These are phyloP conservation scores for Exophiala sideris DNA, from an alignment of 2,329 filamentous ascomycete species.

Conservation along the genomic window DNA sequence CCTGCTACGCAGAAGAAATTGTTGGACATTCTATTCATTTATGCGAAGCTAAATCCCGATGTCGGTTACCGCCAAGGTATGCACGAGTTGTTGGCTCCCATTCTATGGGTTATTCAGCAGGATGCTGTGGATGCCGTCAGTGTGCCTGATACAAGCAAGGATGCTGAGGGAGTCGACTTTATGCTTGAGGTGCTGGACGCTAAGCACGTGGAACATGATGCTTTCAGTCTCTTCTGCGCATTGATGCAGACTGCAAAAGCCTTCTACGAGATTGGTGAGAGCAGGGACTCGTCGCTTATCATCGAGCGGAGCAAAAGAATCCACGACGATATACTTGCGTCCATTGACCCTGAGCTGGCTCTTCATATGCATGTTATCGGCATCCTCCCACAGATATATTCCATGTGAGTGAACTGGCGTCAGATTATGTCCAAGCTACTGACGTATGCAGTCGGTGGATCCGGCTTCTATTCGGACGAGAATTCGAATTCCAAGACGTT, in stretches of 20 bases:
- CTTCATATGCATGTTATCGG: conserved; percentile 78
- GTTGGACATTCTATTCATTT: conserved; percentile 86
- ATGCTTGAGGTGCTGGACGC: conserved; percentile 68
- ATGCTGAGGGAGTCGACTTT: conserved; percentile 39
- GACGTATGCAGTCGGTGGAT: conserved; percentile 72
- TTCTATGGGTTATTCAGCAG: conserved; percentile 77
- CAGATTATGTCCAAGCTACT: neutral
- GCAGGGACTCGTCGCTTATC: conserved; percentile 62
- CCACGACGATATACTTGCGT: conserved; percentile 74
- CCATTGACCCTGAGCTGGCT: conserved; percentile 78
- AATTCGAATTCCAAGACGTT: conserved; percentile 84
- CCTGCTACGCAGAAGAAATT: conserved; percentile 74
- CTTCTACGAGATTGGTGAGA: conserved; percentile 74
- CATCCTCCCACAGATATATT: conserved; percentile 91
- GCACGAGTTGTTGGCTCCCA: conserved; percentile 90
- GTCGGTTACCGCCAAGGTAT: conserved; percentile 96
- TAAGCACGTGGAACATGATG: conserved; percentile 80
- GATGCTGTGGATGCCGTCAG: conserved; percentile 66
- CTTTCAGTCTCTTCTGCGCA: conserved; percentile 78
- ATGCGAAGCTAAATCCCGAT: conserved; percentile 85
- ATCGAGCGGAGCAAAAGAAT: conserved; percentile 82
- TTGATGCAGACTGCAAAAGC: conserved; percentile 83
- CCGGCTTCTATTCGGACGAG: conserved; percentile 83
- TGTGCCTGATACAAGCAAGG: conserved; percentile 37
- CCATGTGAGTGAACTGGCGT: conserved; percentile 62